phyloP scores from a whole-genome alignment of 768 basidiomycete species.

The Calocybe cyanea region DNA sequence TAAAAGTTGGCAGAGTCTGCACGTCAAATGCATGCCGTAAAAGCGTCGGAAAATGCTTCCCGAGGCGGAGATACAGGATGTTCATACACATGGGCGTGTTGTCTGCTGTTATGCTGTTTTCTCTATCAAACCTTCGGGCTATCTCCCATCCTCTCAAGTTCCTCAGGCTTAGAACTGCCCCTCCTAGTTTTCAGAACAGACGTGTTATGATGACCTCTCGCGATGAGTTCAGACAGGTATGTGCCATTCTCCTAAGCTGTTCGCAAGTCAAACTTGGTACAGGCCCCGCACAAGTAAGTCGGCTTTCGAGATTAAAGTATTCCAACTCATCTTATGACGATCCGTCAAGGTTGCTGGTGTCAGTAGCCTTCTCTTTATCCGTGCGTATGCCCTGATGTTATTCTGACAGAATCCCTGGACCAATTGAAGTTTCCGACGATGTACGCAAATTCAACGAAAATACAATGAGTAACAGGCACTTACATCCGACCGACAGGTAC shows the following conservation, averaged over 20 bases:
- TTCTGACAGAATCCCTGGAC: conserved; percentile 51
- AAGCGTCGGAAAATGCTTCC: no score
- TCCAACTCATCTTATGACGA: conserved; percentile 9
- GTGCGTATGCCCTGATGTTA: conserved; percentile 7
- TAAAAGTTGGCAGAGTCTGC: no score
- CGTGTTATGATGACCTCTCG: conserved; percentile 19
- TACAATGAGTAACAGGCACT: neutral
- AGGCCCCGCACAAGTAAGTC: conserved; percentile 36
- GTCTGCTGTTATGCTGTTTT: conserved; percentile 15
- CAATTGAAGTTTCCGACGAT: conserved; percentile 57
- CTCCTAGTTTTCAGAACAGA: neutral
- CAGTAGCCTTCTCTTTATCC: conserved; percentile 17
- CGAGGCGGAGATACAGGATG: conserved; percentile 9
- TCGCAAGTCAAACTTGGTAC: neutral
- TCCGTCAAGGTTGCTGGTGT: conserved; percentile 46
- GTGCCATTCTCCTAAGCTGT: neutral
- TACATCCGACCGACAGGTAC: conserved; percentile 46
- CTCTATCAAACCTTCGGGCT: conserved; percentile 11
- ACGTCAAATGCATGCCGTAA: no score
- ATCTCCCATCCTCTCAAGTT: conserved; percentile 13
- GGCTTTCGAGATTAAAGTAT: neutral
- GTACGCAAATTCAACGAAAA: conserved; percentile 14
- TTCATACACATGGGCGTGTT: conserved; percentile 11
- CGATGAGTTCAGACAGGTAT: conserved; percentile 28
- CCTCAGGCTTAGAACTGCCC: conserved; percentile 8